Conservation (phyloP, 352 stramenopile species). For the Globisporangium lucens region DNA sequence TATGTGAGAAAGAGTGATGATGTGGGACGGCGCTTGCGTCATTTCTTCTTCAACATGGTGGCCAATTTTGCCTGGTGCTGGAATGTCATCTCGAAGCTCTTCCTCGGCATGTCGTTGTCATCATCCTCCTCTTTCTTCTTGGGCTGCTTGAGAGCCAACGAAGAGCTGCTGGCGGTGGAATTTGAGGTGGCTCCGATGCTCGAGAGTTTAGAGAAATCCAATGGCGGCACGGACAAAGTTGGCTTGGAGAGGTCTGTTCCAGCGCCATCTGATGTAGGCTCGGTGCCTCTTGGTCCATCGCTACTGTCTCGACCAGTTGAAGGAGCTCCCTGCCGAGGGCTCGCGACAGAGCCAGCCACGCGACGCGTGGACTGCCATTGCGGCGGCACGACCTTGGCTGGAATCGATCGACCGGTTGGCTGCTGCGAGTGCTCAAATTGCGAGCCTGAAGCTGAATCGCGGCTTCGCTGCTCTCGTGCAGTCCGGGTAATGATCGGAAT, state of each 20-base stretch:
- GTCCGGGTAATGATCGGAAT: not conserved
- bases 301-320: not conserved
- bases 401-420: slow-evolving; percentile 1
- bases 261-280: not conserved
- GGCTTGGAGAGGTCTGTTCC: not conserved
- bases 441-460: not conserved
- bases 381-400: slow-evolving; percentile 23
- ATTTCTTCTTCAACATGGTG: slow-evolving; percentile 51
- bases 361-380: slow-evolving; percentile 67
- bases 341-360: slow-evolving; percentile 23
- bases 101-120: slow-evolving; percentile 23
- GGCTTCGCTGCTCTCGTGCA: too few relatives aligned
- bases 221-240: slow-evolving; percentile 12
- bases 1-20: not conserved
- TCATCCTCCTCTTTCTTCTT: not conserved
- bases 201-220: slow-evolving; percentile 31
- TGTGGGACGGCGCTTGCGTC: not conserved
- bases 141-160: not conserved
- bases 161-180: not conserved
- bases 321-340: not conserved
- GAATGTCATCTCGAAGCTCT: slow-evolving; percentile 48
- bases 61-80: slow-evolving; percentile 48
- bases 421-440: not conserved
- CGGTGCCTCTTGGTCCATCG: too few relatives aligned
- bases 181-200: not conserved